Evolutionary conservation across 1,284 basidiomycete species (phyloP).

Genomic region (Leccinum cinnamomeum): DNA sequence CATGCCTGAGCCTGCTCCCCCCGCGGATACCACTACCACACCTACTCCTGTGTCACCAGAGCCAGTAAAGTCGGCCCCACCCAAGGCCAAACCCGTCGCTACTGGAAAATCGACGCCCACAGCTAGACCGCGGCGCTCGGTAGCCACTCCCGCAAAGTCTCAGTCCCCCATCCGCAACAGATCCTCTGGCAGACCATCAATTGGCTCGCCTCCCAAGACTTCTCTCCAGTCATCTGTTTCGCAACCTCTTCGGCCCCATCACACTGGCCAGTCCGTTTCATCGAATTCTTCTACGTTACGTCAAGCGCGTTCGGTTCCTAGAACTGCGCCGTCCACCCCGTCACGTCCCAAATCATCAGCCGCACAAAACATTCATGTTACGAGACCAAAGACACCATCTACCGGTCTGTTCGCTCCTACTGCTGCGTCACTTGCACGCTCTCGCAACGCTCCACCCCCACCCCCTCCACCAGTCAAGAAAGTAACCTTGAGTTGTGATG

Average conservation of each 20-base stretch:
- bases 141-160: conserved; percentile 28
- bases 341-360: conserved; percentile 48
- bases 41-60: conserved; percentile 24
- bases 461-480: conserved; percentile 53
- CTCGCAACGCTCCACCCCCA: conserved; percentile 51
- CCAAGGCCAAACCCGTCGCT: conserved; percentile 29
- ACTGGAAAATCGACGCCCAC: conserved; percentile 25
- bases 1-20: conserved; percentile 13
- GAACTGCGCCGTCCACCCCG: conserved; percentile 40
- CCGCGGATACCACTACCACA: conserved; percentile 14
- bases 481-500: conserved; percentile 45
- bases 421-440: conserved; percentile 69
- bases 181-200: conserved; percentile 30
- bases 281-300: conserved; percentile 44
- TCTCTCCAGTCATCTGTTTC: conserved; percentile 33
- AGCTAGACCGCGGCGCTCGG: conserved; percentile 17
- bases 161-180: conserved; percentile 24
- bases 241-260: conserved; percentile 51
- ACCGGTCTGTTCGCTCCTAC: conserved; percentile 72
- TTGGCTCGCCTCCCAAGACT: conserved; percentile 31
- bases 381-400: conserved; percentile 55
- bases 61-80: conserved; percentile 18
- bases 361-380: conserved; percentile 24
- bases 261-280: conserved; percentile 49
- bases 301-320: conserved; percentile 28